Evolutionary conservation across 1,284 basidiomycete genomes (phyloP).

Genomic region (Puccinia novopanici): DNA sequence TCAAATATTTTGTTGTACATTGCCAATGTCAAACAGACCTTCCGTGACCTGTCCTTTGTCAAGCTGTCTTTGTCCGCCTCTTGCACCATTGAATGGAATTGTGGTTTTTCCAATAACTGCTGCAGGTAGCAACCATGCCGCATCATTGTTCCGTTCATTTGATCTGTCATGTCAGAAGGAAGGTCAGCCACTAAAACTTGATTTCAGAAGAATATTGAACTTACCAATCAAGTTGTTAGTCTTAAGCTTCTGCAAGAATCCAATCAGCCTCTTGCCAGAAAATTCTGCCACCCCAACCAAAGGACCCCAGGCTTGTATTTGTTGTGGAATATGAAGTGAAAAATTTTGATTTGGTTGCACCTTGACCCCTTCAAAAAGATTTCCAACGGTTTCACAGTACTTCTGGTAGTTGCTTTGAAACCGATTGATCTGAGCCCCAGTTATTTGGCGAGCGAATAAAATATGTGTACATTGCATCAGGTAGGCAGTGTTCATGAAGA

Average conservation of each 20-base stretch:
- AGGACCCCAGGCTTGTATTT: conserved; percentile 19
- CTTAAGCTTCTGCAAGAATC: conserved; percentile 21
- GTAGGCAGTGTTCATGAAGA: conserved; percentile 16
- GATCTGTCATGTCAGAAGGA: neutral
- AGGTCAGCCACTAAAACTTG: neutral
- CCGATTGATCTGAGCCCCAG: neutral
- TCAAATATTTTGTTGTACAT: neutral
- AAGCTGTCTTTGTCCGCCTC: neutral
- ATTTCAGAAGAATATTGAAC: neutral
- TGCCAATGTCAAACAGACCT: neutral
- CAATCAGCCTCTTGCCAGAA: conserved; percentile 6
- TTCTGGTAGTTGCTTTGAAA: neutral
- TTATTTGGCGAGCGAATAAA: neutral
- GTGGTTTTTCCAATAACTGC: neutral
- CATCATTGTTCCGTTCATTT: conserved; percentile 14
- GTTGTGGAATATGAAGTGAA: neutral
- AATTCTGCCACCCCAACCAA: neutral
- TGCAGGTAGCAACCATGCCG: conserved; percentile 9
- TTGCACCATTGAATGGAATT: neutral
- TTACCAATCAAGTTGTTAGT: conserved; percentile 25
- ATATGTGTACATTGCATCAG: conserved; percentile 20
- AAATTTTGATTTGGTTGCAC: conserved; percentile 28
- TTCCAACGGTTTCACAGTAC: neutral
- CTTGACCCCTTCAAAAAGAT: neutral
- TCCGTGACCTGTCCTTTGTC: neutral